Percentiles rank a stretch among this genome's conserved stretches.
These are phyloP conservation scores for Lactifluus echinatus DNA, from an alignment of 768 basidiomycete species.

Conservation along the genomic window DNA sequence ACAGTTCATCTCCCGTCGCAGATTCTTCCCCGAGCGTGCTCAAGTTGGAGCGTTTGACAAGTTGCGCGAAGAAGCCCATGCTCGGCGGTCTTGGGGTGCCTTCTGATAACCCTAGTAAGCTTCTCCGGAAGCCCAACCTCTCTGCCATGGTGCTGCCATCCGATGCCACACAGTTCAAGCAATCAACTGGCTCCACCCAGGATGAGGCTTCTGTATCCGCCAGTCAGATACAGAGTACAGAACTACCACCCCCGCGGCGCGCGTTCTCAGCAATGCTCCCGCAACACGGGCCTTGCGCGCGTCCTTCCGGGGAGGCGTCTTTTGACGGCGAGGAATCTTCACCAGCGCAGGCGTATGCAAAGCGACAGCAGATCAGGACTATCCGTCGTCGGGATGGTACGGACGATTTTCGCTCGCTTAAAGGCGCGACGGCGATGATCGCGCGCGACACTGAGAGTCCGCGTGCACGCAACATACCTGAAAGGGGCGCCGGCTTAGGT, in stretches of 20 bases:
- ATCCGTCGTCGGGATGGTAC: constrained; percentile 75
- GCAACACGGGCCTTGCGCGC: constrained; percentile 28
- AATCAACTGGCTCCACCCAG: constrained; percentile 29
- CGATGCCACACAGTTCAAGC: constrained; percentile 28
- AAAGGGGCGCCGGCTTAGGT: constrained; percentile 52
- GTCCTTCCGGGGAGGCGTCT: constrained; percentile 40
- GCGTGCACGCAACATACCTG: constrained; percentile 21
- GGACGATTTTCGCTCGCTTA: constrained; percentile 68
- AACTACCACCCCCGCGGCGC: constrained; percentile 48
- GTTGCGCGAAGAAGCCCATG: constrained; percentile 37
- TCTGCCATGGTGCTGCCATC: constrained; percentile 52
- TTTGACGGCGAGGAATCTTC: constrained; percentile 57
- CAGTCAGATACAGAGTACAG: not conserved
- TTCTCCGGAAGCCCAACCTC: constrained; percentile 55
- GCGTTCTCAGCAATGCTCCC: constrained; percentile 69
- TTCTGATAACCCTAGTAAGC: constrained; percentile 41
- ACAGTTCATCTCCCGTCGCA: constrained; percentile 39
- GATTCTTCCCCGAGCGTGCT: constrained; percentile 40
- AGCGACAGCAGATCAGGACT: constrained; percentile 68
- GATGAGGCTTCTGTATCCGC: constrained; percentile 16
- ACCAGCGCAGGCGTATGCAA: constrained; percentile 73
- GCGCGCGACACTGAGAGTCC: constrained; percentile 21
- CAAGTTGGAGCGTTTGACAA: constrained; percentile 39
- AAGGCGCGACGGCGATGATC: constrained; percentile 44
- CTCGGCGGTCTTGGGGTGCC: constrained; percentile 50